These are phyloP conservation scores for Cylindrotheca closterium DNA, from an alignment of 108 stramenopile genomes.

Conservation along the genomic window DNA sequence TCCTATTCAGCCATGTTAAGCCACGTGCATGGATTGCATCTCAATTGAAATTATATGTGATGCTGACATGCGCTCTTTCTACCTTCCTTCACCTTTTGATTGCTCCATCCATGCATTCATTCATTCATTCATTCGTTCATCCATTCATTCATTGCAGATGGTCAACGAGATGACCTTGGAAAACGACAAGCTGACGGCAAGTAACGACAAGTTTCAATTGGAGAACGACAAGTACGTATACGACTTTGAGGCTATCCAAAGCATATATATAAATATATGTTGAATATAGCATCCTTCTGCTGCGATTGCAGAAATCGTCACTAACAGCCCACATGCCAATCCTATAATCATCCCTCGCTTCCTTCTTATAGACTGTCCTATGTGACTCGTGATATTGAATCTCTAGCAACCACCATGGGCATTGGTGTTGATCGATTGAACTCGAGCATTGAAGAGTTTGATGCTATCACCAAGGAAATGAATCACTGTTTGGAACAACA, in stretches of 20 bases:
- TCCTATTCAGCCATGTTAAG: too few relatives aligned
- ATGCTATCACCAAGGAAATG: conserved; percentile 21
- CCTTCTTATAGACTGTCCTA: background rate
- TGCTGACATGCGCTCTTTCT: background rate
- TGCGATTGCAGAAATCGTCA: too few relatives aligned
- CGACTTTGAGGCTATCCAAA: too few relatives aligned
- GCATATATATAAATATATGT: too few relatives aligned
- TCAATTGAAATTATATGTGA: background rate
- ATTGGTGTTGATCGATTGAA: conserved; percentile 23
- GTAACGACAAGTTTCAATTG: background rate
- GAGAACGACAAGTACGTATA: background rate
- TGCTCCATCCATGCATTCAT: background rate
- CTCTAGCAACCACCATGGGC: background rate
- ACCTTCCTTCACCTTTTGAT: background rate
- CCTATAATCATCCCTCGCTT: background rate
- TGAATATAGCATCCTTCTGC: too few relatives aligned
- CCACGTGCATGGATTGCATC: too few relatives aligned
- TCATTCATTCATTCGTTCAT: background rate
- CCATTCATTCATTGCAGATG: background rate
- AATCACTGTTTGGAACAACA: conserved; percentile 23
- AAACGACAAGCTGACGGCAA: background rate
- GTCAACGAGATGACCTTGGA: background rate
- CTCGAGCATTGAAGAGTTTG: conserved; percentile 21
- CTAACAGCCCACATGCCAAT: too few relatives aligned
- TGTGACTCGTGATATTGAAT: background rate